Conservation (phyloP, 2,329 filamentous ascomycete species). For the Sporothrix brasiliensis region DNA sequence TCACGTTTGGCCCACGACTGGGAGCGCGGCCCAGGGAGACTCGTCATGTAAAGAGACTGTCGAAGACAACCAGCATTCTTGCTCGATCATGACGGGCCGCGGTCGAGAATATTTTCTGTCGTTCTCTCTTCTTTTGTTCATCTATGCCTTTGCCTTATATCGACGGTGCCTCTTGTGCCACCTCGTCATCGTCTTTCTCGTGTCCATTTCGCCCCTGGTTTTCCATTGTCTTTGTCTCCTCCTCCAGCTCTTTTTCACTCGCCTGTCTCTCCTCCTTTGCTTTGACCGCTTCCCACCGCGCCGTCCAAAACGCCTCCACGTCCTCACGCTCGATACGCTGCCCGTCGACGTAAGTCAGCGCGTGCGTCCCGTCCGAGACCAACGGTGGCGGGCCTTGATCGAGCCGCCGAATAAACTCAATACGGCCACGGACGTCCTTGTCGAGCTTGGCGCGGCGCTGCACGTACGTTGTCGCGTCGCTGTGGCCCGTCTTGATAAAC, state of each 20-base stretch:
- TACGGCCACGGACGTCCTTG: slow-evolving; percentile 2
- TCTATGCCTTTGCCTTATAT: no score
- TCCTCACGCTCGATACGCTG: background rate
- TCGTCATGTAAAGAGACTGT: no score
- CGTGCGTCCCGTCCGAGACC: background rate
- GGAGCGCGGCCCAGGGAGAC: no score
- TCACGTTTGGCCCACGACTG: no score
- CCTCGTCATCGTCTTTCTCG: no score
- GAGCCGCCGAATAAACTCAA: background rate
- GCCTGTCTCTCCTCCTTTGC: background rate
- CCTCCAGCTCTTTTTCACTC: background rate
- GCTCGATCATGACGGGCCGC: no score
- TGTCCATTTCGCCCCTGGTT: no score
- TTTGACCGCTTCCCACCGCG: background rate
- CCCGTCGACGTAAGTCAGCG: background rate
- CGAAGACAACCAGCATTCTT: no score
- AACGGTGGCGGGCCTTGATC: background rate
- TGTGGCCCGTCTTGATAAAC: background rate
- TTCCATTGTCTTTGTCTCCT: background rate
- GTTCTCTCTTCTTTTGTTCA: no score
- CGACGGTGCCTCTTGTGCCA: no score
- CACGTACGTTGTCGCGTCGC: background rate
- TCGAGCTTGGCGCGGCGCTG: background rate
- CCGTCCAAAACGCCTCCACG: background rate
- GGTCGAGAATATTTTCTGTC: no score